Evolutionary conservation across 768 basidiomycete genomes (phyloP), one percentile per base, ranked within the genome.

Genomic region (Trametes cinnabarina): DNA sequence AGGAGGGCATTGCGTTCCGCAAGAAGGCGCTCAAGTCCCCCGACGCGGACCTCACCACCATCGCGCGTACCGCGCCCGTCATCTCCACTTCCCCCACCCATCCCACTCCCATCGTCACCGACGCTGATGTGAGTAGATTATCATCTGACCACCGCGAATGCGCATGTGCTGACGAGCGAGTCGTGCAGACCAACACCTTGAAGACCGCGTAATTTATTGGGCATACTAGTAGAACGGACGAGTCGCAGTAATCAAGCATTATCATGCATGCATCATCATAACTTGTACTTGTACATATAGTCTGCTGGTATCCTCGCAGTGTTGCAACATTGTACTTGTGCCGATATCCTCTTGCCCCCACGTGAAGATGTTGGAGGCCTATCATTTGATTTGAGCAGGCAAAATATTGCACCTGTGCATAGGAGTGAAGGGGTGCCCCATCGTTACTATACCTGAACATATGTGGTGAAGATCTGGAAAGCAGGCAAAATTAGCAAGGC

Each of bases 41-140:
- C 68, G 65, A 57, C 17, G 73, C 83, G 41, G 89, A 94, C 72
- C 81, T 95, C 57, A 79, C 82, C 32, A 78, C 86, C 53, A 94
- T 95, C 66, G 93, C 93, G 14, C 85, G 90, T 65, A 90, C 90
- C 55, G 93, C 91, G 9, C 80, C 79, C 58, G 92, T 86, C 12
- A 82, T 85, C 26, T 84, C 82, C 61, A 74, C 72, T 58, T 87
- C 82, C 61, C 65, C 68, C 25, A 47, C 51, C 41, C 55, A 66
- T 30, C 47, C 69, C 37, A 56, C 66, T 42, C 67, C 73, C 47
- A 66, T 69, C 58, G 68, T 67, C 43, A 65, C 66, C 56, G 70
- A 67, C 42, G 68, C 69, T 48, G 61, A 69, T 57, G 68, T 69
- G 46, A 46, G 66, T n/a, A n/a, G n/a, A n/a, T 55, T 0, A 19